Evolutionary conservation across 176 grass and related monocot genomes (phyloP).

Genomic region (Thalia dealbata): DNA sequence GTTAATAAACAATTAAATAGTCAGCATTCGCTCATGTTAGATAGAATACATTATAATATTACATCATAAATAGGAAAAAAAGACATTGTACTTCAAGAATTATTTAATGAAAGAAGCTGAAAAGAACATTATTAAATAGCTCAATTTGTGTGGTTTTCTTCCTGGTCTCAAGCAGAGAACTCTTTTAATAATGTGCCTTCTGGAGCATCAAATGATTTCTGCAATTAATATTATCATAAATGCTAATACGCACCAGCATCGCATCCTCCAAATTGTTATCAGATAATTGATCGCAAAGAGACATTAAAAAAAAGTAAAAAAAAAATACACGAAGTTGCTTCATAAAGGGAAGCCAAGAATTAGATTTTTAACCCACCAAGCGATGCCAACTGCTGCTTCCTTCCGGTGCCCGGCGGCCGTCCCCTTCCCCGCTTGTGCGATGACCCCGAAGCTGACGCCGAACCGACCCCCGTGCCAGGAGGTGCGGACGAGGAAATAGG

Average conservation of each 20-base stretch:
- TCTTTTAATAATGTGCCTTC: not conserved
- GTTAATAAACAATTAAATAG: not conserved
- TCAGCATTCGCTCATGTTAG: not conserved
- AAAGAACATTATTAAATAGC: not conserved
- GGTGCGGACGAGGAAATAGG: slow-evolving; percentile 15
- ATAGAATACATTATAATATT: not conserved
- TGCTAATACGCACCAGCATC: not conserved
- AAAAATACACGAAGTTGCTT: not conserved
- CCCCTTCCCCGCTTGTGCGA: slow-evolving; percentile 7
- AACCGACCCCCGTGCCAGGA: slow-evolving; percentile 1
- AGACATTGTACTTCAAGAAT: not conserved
- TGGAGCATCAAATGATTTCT: not conserved
- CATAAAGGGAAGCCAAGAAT: not conserved
- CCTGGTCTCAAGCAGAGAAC: no score
- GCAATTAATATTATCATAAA: not conserved
- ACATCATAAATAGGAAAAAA: not conserved
- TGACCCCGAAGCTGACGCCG: slow-evolving; percentile 4
- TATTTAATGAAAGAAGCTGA: not conserved
- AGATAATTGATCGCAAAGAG: not conserved
- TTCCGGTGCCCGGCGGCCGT: slow-evolving; percentile 19
- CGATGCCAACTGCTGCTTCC: slow-evolving; percentile 34
- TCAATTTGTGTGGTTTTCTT: no score
- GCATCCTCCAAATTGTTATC: not conserved
- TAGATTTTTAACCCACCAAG: slow-evolving; percentile 25
- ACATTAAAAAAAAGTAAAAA: not conserved